Evolutionary conservation across 2,329 filamentous ascomycete genomes (phyloP), one percentile per base, ranked within the genome.

Genomic region (Talaromyces sp.): DNA sequence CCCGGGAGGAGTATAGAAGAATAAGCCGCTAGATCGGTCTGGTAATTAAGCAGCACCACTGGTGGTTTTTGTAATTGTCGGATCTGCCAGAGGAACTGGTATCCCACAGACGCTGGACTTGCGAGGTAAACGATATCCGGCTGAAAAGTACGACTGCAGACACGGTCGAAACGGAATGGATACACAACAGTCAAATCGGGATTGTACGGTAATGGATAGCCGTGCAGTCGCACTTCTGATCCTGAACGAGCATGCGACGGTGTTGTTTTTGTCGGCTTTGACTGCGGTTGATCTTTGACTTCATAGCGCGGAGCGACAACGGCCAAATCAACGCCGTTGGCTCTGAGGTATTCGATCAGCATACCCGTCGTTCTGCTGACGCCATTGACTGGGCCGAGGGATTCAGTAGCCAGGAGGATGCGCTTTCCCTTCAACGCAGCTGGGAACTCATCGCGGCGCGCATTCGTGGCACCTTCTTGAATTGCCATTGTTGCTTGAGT

Each of bases 341-440:
- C 78, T 64, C 87, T 84, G 22, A 91, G 79, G 68, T 90, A 88
- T 72, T 87, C 85, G 62, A 91, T 86, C 60, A 91, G 82, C 80
- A 87, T 90, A 69, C 88, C 79, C 0, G 89, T 91, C 4, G 88
- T 91, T 67, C 88, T 83, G 70, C 86, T 89, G 54, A 91, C 88
- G n/a, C 89, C 88, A 72, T 91, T 91, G 72, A 91, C 87, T 0
- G 88, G 88, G 3, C 88, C 88, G 65, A 90, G 88, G 0, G 88
- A 90, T 73, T 91, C 89, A 14, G 88, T 90, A 67, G 88, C 89
- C 8, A 91, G 82, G 8, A 91, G 77, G 67, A 91, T 82, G 67
- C 84, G 84, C 74, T 87, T 88, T 10, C 85, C 86, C 43, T 80
- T 76, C n/a, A 90, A 80, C 9, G 78, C 68, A 19, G 65, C 69